Evolutionary conservation across 2,329 filamentous ascomycete species (phyloP).

Genomic region (Rasamsonia emersonii): DNA sequence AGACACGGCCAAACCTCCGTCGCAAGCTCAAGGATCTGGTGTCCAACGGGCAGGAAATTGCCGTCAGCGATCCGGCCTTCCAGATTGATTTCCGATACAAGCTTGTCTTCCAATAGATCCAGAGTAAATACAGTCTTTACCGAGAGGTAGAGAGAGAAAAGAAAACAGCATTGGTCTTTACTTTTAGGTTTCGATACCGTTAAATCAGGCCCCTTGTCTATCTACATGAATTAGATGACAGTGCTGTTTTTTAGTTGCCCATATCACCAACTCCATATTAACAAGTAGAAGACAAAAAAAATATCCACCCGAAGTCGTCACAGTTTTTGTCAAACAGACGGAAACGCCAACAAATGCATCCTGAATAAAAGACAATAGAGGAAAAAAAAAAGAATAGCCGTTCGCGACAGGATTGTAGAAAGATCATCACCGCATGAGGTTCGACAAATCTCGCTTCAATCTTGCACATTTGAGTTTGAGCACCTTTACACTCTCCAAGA

Average conservation of each 20-base stretch:
- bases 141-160: constrained; percentile 12
- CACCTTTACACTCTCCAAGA: constrained; percentile 78
- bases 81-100: constrained; percentile 60
- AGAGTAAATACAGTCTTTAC: constrained; percentile 27
- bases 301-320: too few species aligned
- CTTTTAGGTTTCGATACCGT: too few species aligned
- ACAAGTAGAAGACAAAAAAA: too few species aligned
- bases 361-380: constrained; percentile 12
- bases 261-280: too few species aligned
- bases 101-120: constrained; percentile 41
- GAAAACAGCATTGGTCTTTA: too few species aligned
- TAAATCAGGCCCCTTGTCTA: too few species aligned
- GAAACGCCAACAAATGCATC: constrained; percentile 35
- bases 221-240: too few species aligned
- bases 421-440: constrained; percentile 29
- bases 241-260: too few species aligned
- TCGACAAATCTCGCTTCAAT: constrained; percentile 37
- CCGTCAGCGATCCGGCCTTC: constrained; percentile 88
- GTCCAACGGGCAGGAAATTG: constrained; percentile 74
- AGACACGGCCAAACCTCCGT: constrained; percentile 72
- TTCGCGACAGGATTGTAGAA: constrained; percentile 4
- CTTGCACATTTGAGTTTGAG: constrained; percentile 70
- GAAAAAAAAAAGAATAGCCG: constrained; percentile 9
- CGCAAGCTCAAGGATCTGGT: constrained; percentile 73
- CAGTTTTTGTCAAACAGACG: too few species aligned